Percentiles rank a stretch among this genome's conserved stretches.
Conservation (phyloP, 805 yeast species). For the Metschnikowia rubicola region DNA sequence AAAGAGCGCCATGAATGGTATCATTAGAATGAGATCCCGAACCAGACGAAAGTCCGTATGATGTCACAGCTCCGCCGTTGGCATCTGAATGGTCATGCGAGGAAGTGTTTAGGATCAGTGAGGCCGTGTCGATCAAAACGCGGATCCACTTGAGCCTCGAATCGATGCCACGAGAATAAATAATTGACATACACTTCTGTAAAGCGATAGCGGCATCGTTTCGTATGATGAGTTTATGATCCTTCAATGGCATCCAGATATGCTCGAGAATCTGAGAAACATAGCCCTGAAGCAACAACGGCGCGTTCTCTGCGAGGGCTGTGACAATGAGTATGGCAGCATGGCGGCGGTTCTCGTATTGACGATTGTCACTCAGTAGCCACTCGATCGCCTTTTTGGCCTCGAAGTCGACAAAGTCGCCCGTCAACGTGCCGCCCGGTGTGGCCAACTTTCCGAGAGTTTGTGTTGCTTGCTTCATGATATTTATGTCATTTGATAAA, state of each 20-base stretch:
- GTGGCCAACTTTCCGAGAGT: slow-evolving; percentile 86
- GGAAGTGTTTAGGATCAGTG: slow-evolving; percentile 46
- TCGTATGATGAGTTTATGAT: slow-evolving; percentile 69
- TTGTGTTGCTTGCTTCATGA: slow-evolving; percentile 81
- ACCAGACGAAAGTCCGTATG: slow-evolving; percentile 9
- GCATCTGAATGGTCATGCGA: slow-evolving; percentile 10
- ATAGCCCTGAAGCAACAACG: slow-evolving; percentile 75
- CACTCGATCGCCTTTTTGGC: slow-evolving; percentile 87
- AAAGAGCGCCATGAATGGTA: slow-evolving; percentile 79
- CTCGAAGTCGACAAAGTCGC: slow-evolving; percentile 90
- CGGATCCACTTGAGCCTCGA: slow-evolving; percentile 74
- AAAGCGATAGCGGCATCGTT: slow-evolving; percentile 81
- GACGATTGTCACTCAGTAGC: slow-evolving; percentile 77
- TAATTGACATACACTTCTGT: slow-evolving; percentile 71
- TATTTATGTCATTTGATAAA: slow-evolving; percentile 76
- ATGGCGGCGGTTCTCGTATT: slow-evolving; percentile 75
- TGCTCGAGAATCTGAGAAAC: slow-evolving; percentile 75
- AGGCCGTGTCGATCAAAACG: slow-evolving; percentile 65
- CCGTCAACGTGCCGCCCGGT: slow-evolving; percentile 85
- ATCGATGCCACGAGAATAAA: slow-evolving; percentile 72
- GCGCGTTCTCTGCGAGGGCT: slow-evolving; percentile 82
- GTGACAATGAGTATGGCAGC: slow-evolving; percentile 84
- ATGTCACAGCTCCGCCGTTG: slow-evolving; percentile 2
- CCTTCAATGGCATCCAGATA: slow-evolving; percentile 85
- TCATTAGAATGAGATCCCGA: slow-evolving; percentile 44